Evolutionary conservation across 2,329 filamentous ascomycete genomes (phyloP).

Genomic region (Fusarium coffeatum): DNA sequence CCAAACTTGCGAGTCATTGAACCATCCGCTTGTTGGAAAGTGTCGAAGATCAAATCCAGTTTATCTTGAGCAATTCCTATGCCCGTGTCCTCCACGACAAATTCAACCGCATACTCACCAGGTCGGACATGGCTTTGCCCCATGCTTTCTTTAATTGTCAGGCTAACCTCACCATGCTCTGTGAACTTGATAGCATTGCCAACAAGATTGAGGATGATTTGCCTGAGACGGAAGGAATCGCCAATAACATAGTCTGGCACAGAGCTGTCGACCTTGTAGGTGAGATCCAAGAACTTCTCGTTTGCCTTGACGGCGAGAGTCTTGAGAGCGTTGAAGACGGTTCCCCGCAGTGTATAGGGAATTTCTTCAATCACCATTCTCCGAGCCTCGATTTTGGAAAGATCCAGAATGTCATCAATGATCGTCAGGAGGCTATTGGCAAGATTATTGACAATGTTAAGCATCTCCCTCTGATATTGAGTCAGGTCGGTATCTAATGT

Average conservation of each 20-base stretch:
- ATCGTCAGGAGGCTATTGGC: slow-evolving; percentile 97
- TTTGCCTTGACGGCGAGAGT: slow-evolving; percentile 97
- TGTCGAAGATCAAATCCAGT: slow-evolving; percentile 96
- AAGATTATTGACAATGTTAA: slow-evolving; percentile 97
- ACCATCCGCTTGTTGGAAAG: slow-evolving; percentile 97
- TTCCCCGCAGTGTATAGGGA: slow-evolving; percentile 91
- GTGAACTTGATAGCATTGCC: slow-evolving; percentile 99
- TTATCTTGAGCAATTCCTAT: slow-evolving; percentile 97
- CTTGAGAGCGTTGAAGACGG: slow-evolving; percentile 97
- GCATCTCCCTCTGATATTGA: slow-evolving; percentile 95
- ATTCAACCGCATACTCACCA: slow-evolving; percentile 93
- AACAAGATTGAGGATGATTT: slow-evolving; percentile 96
- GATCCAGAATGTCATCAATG: slow-evolving; percentile 84
- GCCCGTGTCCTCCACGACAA: slow-evolving; percentile 94
- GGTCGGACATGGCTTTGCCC: slow-evolving; percentile 71
- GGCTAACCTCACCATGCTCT: slow-evolving; percentile 93
- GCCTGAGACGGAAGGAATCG: slow-evolving; percentile 93
- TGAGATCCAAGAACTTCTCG: slow-evolving; percentile 92
- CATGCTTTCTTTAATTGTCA: slow-evolving; percentile 82
- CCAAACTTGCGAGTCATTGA: slow-evolving; percentile 97
- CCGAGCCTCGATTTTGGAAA: slow-evolving; percentile 90
- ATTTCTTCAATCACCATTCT: slow-evolving; percentile 99
- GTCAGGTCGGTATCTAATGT: slow-evolving; percentile 95
- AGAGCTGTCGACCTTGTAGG: slow-evolving; percentile 91
- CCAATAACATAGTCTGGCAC: slow-evolving; percentile 96